phyloP scores from a whole-genome alignment of 306 rosid species.

The Quercus mongolica region DNA sequence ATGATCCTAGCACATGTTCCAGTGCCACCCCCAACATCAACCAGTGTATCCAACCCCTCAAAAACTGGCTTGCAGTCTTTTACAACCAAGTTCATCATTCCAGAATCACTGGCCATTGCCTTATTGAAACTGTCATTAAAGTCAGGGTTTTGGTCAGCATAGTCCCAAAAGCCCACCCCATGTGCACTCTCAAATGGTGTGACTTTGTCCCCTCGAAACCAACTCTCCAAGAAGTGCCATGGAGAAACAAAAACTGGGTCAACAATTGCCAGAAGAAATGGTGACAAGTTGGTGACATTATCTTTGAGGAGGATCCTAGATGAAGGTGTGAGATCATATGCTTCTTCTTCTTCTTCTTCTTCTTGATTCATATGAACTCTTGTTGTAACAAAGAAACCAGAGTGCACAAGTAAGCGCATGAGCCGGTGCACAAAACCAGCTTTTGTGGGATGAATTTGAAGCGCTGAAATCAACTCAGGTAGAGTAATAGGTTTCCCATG shows the following conservation, averaged over 20 bases:
- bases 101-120: conserved; percentile 46
- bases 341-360: conserved; percentile 7
- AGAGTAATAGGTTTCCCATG: no score
- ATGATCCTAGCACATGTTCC: conserved; percentile 32
- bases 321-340: conserved; percentile 39
- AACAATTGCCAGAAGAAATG: background rate
- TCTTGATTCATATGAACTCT: background rate
- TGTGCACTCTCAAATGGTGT: conserved; percentile 27
- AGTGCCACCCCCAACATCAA: conserved; percentile 45
- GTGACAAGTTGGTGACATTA: conserved; percentile 10
- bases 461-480: conserved; percentile 25
- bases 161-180: conserved; percentile 38
- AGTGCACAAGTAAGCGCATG: conserved; percentile 39
- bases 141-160: conserved; percentile 13
- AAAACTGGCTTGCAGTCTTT: conserved; percentile 36
- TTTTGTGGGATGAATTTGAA: conserved; percentile 36
- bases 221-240: conserved; percentile 25
- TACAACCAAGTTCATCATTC: conserved; percentile 34
- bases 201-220: conserved; percentile 20
- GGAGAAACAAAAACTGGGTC: conserved; percentile 3
- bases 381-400: conserved; percentile 29
- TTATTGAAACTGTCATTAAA: conserved; percentile 14
- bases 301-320: conserved; percentile 43
- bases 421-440: conserved; percentile 17
- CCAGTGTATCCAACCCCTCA: conserved; percentile 35